A percentile compares a stretch with the other conserved stretches of the same genome.
These are phyloP conservation scores for Trichoderma simmonsii DNA, from an alignment of 2,329 filamentous ascomycete species.

Conservation along the genomic window DNA sequence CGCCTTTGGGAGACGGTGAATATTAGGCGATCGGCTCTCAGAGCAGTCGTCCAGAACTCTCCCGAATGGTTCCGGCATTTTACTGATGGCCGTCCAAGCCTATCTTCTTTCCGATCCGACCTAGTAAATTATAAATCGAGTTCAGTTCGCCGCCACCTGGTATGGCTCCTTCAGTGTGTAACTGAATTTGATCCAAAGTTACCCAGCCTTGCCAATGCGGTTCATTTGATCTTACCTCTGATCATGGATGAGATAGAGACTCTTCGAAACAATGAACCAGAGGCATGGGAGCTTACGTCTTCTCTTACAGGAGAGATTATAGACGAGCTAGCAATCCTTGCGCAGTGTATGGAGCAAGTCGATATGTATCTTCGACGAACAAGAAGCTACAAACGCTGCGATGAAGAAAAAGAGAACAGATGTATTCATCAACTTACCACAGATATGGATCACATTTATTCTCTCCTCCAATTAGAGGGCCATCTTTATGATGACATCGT, in stretches of 20 bases:
- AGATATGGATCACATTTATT: background rate
- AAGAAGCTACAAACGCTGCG: constrained; percentile 34
- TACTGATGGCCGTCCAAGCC: background rate
- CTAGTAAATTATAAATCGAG: background rate
- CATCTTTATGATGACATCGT: background rate
- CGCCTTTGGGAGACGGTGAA: constrained; percentile 26
- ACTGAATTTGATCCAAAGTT: background rate
- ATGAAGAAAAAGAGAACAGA: constrained; percentile 19
- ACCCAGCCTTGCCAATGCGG: background rate
- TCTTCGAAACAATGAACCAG: constrained; percentile 37
- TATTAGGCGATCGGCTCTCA: constrained; percentile 31
- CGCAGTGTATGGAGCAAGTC: constrained; percentile 44
- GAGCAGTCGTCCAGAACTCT: constrained; percentile 32
- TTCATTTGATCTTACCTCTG: constrained; percentile 26
- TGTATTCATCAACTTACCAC: background rate
- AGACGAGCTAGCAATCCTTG: constrained; percentile 44
- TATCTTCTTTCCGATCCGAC: background rate
- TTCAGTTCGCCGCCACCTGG: constrained; percentile 24
- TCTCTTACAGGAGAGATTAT: constrained; percentile 35
- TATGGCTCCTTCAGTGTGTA: constrained; percentile 33
- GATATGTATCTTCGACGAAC: constrained; percentile 49
- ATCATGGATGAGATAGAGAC: constrained; percentile 49
- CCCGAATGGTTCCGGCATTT: constrained; percentile 22
- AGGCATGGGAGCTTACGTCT: constrained; percentile 38
- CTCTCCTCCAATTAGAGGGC: background rate